Percentiles rank a stretch among this genome's conserved stretches.
These are phyloP conservation scores for Cyberlindnera mississippiensis DNA, from an alignment of 805 yeast species.

Conservation along the genomic window DNA sequence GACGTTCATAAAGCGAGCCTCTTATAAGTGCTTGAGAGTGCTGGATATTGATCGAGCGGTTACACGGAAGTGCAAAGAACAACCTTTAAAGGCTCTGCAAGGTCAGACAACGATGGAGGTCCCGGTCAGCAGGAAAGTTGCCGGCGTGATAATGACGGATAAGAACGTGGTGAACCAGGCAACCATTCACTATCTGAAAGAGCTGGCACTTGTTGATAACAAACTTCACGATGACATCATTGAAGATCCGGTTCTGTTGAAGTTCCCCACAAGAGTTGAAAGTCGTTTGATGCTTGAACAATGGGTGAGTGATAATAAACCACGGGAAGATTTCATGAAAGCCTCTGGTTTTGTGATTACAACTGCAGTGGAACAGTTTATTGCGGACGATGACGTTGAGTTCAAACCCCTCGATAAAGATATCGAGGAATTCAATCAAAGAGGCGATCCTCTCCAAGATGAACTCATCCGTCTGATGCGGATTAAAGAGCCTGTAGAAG, in stretches of 20 bases:
- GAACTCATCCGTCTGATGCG: constrained; percentile 25
- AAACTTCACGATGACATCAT: background rate
- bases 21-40: constrained; percentile 32
- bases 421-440: constrained; percentile 12
- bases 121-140: constrained; percentile 15
- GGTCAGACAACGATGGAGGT: constrained; percentile 17
- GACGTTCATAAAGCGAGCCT: constrained; percentile 34
- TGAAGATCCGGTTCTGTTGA: constrained; percentile 13
- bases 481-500: constrained; percentile 13
- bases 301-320: constrained; percentile 8
- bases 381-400: background rate
- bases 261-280: constrained; percentile 21
- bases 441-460: constrained; percentile 27
- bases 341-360: constrained; percentile 9
- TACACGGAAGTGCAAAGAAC: constrained; percentile 16
- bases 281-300: constrained; percentile 17
- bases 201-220: too few species aligned
- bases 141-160: constrained; percentile 19
- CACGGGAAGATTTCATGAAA: background rate
- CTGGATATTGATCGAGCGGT: constrained; percentile 24
- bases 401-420: constrained; percentile 15
- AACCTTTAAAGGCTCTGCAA: constrained; percentile 31
- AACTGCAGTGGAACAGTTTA: constrained; percentile 1
- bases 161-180: constrained; percentile 10
- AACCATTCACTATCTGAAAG: constrained; percentile 10